Evolutionary conservation across 1,284 basidiomycete species (phyloP), one percentile per base, ranked within the genome.

Genomic region (Marasmius oreades): DNA sequence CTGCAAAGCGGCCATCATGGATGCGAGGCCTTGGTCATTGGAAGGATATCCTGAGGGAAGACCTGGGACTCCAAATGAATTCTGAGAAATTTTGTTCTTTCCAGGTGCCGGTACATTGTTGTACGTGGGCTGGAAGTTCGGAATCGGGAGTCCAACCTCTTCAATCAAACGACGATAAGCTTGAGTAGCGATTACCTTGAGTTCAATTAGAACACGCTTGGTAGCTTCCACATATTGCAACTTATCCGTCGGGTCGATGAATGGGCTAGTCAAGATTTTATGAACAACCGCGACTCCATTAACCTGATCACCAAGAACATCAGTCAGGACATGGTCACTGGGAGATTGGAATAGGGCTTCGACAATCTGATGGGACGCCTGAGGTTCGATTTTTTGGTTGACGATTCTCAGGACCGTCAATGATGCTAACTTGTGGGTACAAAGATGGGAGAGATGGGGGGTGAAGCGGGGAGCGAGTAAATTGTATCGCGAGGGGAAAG

Each of bases 341-440:
- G 86, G 85, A 1, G 93, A 95, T 34, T 82, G 83, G 78, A 95
- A 95, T 63, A 96, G 74, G 2, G 92, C 88, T 55, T 91, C 86
- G 51, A 94, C 86, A 52, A 95, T 87, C 64, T 90, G 85, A 55
- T 76, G 82, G 11, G 93, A 95, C 24, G 90, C 91, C 47, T 88
- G 84, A 0, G 88, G 86, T 69, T 95, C 93, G 33, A 88, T 86
- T 72, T 93, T 94, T 71, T 96, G 93, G 66, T 95, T 95, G 67
- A 95, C 88, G 63, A 95, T 91, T 64, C 95, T 83, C 61, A 98
- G 78, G 36, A 99, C 93, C 0, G 95, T 97, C 62, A 95, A 79
- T 1, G 93, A 96, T 0, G 97, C 96, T 59, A 99, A 75, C 76
- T 99, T 99, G 79, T 99, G 97, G 1, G 95, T 98, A 76, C 95